These are phyloP conservation scores for Hanseniaspora guilliermondii DNA, from an alignment of 805 yeast species.

Conservation along the genomic window DNA sequence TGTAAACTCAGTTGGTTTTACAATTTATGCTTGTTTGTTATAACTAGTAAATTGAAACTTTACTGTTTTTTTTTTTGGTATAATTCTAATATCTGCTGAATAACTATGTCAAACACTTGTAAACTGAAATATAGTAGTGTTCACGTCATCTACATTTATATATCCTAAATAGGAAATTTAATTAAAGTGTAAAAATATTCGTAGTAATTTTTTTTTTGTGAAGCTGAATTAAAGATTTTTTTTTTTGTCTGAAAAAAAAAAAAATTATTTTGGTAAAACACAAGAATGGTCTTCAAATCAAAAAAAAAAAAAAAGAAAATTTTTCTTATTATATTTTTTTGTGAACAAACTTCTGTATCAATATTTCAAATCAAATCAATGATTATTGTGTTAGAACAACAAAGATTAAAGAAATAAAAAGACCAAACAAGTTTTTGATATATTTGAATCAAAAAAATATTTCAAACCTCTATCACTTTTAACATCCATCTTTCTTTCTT, in stretches of 20 bases:
- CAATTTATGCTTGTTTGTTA: no score
- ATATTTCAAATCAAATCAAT: constrained; percentile 27
- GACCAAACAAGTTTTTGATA: background rate
- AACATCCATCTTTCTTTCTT: no score
- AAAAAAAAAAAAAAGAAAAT: no score
- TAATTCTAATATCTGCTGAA: background rate
- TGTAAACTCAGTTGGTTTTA: no score
- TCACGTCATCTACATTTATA: background rate
- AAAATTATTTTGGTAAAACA: background rate
- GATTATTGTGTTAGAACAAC: constrained; percentile 31
- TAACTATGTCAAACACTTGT: no score
- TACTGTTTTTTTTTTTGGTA: background rate
- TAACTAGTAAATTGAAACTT: no score
- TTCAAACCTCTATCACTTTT: no score
- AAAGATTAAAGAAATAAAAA: constrained; percentile 19
- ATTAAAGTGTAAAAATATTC: background rate
- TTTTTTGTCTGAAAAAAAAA: background rate
- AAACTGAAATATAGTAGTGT: background rate
- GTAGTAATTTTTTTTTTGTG: background rate
- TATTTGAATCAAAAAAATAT: no score
- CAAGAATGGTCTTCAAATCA: no score
- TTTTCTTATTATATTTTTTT: constrained; percentile 17
- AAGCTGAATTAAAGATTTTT: background rate
- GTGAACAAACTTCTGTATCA: background rate
- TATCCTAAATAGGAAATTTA: background rate